Evolutionary conservation across 306 rosid species (phyloP), one percentile per base, ranked within the genome.

Genomic region (Pueraria montana): DNA sequence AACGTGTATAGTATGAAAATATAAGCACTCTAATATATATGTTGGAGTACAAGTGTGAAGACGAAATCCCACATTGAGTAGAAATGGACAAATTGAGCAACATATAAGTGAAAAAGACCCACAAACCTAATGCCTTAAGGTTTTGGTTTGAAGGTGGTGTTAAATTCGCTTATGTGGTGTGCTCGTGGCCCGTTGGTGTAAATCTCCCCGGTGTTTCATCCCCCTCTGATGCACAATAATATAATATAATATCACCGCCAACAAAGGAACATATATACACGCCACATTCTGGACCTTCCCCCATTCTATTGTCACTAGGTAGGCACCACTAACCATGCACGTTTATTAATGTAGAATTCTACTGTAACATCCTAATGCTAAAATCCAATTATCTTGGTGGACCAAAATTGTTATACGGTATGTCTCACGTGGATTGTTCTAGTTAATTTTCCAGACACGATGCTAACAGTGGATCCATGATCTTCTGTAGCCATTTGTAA

Each of bases 381-480:
- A 17, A 32, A 32, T 16, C 70, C 23, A 63, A 27, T 26, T n/a
- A 13, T 12, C n/a, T 0, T 0, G 3, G n/a, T 17, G 45, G 20
- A 32, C 68, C 40, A 63, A 30, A 61, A 24, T 1, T 62, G 27
- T 62, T 3, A 13, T 38, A 53, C 1, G 13, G 14, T 52, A 8
- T 45, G 24, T 42, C 70, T 64, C 23, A 18, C 23, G 66, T 20
- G 17, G 36, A 50, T 48, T 0, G n/a, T 36, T 63, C 0, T 23
- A 14, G 85, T 23, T 74, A 16, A 27, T 14, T 21, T 62, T 14
- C 8, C 20, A 26, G 18, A 27, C 68, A 62, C 4, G 2, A 27
- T 6, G 64, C 82, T 43, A 23, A 52, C 42, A 26, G 77, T 52
- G 27, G 7, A 45, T 83, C n/a, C 34, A 46, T 8, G 11, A 40